Percentiles rank a stretch among this genome's conserved stretches.
Conservation (phyloP, 2,329 filamentous ascomycete genomes). For the Cylindrodendrum hubeiense region DNA sequence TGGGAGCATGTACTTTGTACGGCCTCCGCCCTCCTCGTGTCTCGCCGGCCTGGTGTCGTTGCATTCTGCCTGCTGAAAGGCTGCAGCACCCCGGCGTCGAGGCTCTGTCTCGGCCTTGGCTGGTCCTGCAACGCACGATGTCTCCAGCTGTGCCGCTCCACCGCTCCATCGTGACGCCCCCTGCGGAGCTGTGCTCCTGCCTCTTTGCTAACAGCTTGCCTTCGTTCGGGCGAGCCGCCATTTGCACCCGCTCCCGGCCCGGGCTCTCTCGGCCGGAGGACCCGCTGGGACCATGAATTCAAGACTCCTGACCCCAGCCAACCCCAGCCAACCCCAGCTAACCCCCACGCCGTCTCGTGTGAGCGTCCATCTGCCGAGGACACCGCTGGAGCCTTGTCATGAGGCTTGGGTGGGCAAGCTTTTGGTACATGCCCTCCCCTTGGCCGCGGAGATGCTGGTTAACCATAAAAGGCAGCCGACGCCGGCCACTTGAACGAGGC, state of each 20-base stretch:
- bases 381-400: constrained; percentile 23
- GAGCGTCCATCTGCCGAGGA: constrained; percentile 32
- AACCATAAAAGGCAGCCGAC: constrained; percentile 42
- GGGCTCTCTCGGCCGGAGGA: constrained; percentile 43
- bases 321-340: constrained; percentile 30
- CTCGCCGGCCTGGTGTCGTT: constrained; percentile 2
- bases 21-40: constrained; percentile 1
- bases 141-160: constrained; percentile 22
- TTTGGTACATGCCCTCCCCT: constrained; percentile 37
- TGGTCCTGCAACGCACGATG: constrained; percentile 14
- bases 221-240: constrained; percentile 18
- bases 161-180: constrained; percentile 17
- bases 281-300: constrained; percentile 21
- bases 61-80: not conserved
- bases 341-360: constrained; percentile 42
- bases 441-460: constrained; percentile 19
- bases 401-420: constrained; percentile 31
- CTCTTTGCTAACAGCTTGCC: constrained; percentile 1
- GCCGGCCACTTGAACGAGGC: constrained; percentile 25
- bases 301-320: constrained; percentile 24
- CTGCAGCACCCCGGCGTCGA: constrained; percentile 1
- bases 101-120: constrained; percentile 3
- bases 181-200: constrained; percentile 1
- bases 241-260: constrained; percentile 37
- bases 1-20: not conserved